Evolutionary conservation across 2,329 filamentous ascomycete genomes (phyloP), one percentile per base, ranked within the genome.

Genomic region (Fusarium falciforme): DNA sequence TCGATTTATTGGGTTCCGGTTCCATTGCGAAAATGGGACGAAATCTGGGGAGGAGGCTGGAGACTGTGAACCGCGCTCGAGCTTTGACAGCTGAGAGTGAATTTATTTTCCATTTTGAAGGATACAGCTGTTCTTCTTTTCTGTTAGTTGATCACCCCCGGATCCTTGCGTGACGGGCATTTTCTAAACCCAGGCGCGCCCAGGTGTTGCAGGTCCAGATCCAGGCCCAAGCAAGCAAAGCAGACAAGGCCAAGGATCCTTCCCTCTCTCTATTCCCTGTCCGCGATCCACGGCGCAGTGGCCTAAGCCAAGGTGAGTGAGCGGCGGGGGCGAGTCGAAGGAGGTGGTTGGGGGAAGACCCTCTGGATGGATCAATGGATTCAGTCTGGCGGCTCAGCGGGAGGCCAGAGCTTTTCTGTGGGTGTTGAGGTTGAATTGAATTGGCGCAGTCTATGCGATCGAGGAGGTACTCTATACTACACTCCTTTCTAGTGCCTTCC

Each of bases 231-330:
- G 42, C 42, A 47, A 27, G 42, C 42, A 47, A 47, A 47, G 22
- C 14, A 17, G 42, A 25, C 42, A 16, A 47, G 42, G 42, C 42
- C 42, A 47, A 47, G 42, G 47, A 52, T 52, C 47, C 47, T 29
- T 44, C 42, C 42, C 16, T n/a, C 33, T 64, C 61, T 60, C 55
- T 67, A 63, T 64, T 64, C 67, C 68, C 54, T 70, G 68, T 63
- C 49, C 47, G 14, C 52, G 74, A 77, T 76, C 74, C 74, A 70
- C 72, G 71, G 49, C 64, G 62, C 73, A 71, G 60, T 66, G 54
- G 63, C 42, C 66, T 36, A 36, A 25, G 35, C 61, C 61, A 54
- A 42, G 22, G 61, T 55, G 33, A 44, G 40, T 22, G 40, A 63
- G 33, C 33, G 27, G 35, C 16, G 33, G 54, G 31, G 66, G 54